Conservation (phyloP, 108 stramenopile species). For the Nannochloropsis gaditana region DNA sequence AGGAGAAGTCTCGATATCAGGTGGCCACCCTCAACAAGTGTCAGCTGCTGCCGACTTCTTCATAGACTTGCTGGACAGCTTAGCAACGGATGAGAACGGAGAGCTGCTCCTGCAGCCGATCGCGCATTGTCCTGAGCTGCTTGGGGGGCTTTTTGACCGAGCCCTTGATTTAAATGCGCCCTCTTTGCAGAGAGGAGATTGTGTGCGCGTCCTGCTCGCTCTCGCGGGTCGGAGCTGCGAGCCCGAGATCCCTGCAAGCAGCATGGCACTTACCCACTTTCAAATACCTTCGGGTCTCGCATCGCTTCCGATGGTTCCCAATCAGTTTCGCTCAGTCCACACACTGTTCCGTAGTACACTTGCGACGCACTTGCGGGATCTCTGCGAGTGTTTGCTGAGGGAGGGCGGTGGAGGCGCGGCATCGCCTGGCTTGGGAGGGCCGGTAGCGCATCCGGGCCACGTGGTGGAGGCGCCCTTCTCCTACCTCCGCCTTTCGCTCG, state of each 20-base stretch:
- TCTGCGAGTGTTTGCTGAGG: constrained; percentile 18
- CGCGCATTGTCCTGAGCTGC: constrained; percentile 47
- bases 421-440: not conserved
- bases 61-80: constrained; percentile 42
- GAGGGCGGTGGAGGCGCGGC: not conserved
- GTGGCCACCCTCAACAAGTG: constrained; percentile 11
- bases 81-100: constrained; percentile 46
- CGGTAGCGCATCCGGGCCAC: constrained; percentile 49
- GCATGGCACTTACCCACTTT: not conserved
- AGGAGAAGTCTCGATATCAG: constrained; percentile 37
- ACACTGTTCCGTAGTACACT: not conserved
- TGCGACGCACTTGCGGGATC: not conserved
- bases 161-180: constrained; percentile 25
- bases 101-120: constrained; percentile 54
- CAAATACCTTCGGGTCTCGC: not conserved
- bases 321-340: not conserved
- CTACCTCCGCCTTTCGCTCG: constrained; percentile 45
- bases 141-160: constrained; percentile 39
- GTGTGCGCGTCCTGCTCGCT: constrained; percentile 30
- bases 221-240: constrained; percentile 18
- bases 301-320: not conserved
- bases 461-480: constrained; percentile 48
- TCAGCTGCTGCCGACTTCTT: constrained; percentile 46
- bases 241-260: not conserved
- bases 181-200: constrained; percentile 33